phyloP scores from a whole-genome alignment of 2,329 filamentous ascomycete genomes.

The Penicillium sp. region DNA sequence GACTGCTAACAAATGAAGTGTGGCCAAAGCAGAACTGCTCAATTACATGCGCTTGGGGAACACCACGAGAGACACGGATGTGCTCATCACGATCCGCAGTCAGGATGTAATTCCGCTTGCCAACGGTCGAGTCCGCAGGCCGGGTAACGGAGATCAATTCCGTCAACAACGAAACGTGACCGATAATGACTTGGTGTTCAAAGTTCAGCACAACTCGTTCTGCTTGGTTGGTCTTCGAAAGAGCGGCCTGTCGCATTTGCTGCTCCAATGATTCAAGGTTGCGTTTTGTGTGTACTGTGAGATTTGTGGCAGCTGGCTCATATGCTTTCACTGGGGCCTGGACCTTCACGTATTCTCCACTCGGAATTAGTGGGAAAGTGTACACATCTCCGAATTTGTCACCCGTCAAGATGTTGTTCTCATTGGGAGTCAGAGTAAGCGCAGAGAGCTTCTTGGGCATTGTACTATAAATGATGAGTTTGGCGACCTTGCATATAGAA shows the following conservation, averaged over 20 bases:
- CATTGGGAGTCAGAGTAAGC: slow-evolving; percentile 67
- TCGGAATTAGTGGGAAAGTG: slow-evolving; percentile 69
- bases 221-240: slow-evolving; percentile 40
- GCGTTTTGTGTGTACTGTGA: slow-evolving; percentile 63
- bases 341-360: slow-evolving; percentile 35
- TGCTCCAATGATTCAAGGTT: slow-evolving; percentile 59
- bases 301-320: slow-evolving; percentile 55
- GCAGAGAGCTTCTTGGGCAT: slow-evolving; percentile 91
- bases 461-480: slow-evolving; percentile 49
- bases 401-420: slow-evolving; percentile 71
- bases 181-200: slow-evolving; percentile 75
- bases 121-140: slow-evolving; percentile 49
- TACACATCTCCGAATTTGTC: slow-evolving; percentile 99
- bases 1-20: slow-evolving; percentile 74
- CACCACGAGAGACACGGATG: slow-evolving; percentile 79
- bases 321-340: slow-evolving; percentile 38
- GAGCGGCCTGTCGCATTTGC: slow-evolving; percentile 52
- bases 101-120: slow-evolving; percentile 59
- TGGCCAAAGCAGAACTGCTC: slow-evolving; percentile 89
- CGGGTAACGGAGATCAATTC: slow-evolving; percentile 62
- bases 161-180: slow-evolving; percentile 94
- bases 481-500: slow-evolving; percentile 1
- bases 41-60: slow-evolving; percentile 82
- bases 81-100: slow-evolving; percentile 75
- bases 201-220: slow-evolving; percentile 59